Evolutionary conservation across 1,284 basidiomycete species (phyloP).

Genomic region (Mycosarcoma mackinlayi): DNA sequence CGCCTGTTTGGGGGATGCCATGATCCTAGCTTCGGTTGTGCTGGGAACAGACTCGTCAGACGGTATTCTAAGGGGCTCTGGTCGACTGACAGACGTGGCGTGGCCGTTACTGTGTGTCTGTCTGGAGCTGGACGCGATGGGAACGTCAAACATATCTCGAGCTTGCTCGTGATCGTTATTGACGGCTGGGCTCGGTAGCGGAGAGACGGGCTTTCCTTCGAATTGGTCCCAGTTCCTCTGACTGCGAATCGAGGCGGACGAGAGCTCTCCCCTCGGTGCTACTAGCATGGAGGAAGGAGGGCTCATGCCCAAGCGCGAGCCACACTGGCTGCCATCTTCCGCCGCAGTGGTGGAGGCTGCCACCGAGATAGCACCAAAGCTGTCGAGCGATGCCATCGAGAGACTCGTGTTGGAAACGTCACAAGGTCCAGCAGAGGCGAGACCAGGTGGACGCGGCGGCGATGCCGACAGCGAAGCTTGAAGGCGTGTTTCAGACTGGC

Average conservation of each 20-base stretch:
- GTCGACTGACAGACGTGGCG: constrained; percentile 1
- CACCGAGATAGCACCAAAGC: constrained; percentile 32
- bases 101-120: constrained; percentile 1
- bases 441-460: constrained; percentile 5
- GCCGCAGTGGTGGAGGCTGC: constrained; percentile 25
- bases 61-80: constrained; percentile 2
- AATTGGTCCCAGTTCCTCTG: constrained; percentile 64
- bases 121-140: constrained; percentile 21
- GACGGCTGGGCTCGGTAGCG: constrained; percentile 59
- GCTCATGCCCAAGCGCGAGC: constrained; percentile 29
- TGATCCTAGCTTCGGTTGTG: constrained; percentile 6
- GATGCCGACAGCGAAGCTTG: constrained; percentile 6
- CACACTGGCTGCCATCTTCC: constrained; percentile 26
- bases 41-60: constrained; percentile 20
- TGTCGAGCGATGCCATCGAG: constrained; percentile 40
- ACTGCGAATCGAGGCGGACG: constrained; percentile 60
- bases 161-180: constrained; percentile 31
- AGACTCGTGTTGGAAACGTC: constrained; percentile 26
- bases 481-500: neutral
- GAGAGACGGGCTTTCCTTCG: constrained; percentile 62
- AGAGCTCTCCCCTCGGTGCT: constrained; percentile 39
- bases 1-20: constrained; percentile 9
- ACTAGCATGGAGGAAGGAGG: constrained; percentile 14
- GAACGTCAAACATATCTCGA: constrained; percentile 42
- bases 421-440: constrained; percentile 4